A percentile compares a stretch with the other conserved stretches of the same genome.
Evolutionary conservation across 176 grass and related monocot genomes (phyloP).

Genomic region (Luzula sylvatica): DNA sequence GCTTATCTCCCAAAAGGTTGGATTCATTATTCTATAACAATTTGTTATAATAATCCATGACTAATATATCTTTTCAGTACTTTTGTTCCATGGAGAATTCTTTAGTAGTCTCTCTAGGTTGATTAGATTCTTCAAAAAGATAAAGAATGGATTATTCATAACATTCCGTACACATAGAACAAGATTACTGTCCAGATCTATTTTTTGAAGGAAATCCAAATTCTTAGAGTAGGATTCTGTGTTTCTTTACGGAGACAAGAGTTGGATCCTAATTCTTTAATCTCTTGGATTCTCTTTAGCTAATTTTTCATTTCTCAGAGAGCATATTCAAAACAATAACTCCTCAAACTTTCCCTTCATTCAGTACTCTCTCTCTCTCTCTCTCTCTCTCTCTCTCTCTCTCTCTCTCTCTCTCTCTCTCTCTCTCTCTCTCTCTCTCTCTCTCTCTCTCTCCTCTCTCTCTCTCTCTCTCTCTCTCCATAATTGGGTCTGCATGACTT

Average conservation of each 20-base stretch:
- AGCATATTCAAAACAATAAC: neutral
- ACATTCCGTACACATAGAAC: too few species aligned
- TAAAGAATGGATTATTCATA: too few species aligned
- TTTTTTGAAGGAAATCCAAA: too few species aligned
- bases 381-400: neutral
- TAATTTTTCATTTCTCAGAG: too few species aligned
- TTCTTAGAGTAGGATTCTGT: neutral
- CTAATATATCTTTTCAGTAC: slow-evolving; percentile 2
- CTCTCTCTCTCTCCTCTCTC: neutral
- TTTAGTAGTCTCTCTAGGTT: neutral
- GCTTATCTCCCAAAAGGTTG: too few species aligned
- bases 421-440: neutral
- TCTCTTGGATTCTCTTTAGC: too few species aligned
- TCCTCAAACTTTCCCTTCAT: neutral
- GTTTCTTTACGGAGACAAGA: slow-evolving; percentile 12
- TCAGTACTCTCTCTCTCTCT: neutral
- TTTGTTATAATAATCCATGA: neutral
- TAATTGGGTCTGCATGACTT: neutral
- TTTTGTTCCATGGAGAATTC: slow-evolving; percentile 6
- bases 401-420: neutral
- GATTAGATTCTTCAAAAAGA: slow-evolving; percentile 2
- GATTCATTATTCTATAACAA: too few species aligned
- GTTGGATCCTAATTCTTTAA: neutral
- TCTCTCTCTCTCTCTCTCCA: neutral
- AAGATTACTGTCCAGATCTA: too few species aligned